Base-by-base conservation (phyloP, 2,329 filamentous ascomycete genomes). In the Fusarium globosum region DNA sequence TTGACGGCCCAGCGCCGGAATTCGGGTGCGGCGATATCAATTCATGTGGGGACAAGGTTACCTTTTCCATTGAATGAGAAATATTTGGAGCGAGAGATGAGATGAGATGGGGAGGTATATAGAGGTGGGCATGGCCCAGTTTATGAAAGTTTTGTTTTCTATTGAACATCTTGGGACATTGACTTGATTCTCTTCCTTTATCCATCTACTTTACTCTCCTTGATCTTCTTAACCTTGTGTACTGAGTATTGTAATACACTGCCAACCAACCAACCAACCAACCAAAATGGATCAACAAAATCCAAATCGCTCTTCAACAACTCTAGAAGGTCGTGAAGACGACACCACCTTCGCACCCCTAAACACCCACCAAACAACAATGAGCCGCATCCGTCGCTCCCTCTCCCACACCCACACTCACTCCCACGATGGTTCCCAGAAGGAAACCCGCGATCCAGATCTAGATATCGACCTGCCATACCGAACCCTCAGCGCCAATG, bases 401-500 rank as follows among this genome's bases (percentile, higher is more conserved):
- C 68, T 77, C 30, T 78, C 78, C 39, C 63, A 65, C 23, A 49
- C 61, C 18, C 61, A 61, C 39, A 64, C 51, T 11, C 51, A 55
- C 15, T 41, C 68, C 48, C 61, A 68, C 38, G 65, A 73, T 36
- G 43, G 61, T 20, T 72, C 75, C 13, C 78, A 41, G 13, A 85
- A 85, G 66, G 83, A 84, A 65, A 55, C 72, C 16, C 77, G 78
- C 48, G 83, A 86, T 69, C 83, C 84, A 13, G 74, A 82, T 33
- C 77, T 85, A 55, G 87, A 88, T 75, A 77, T 87, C 56, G 86
- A 93, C 76, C 86, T 94, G 1, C 92, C 92, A 6, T 90, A 90
- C 77, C 89, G 91, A 72, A 91, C 89, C 21, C 84, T 94, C 35
- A 90, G 84, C 69, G 84, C 86, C 60, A 81, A 83, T 43, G 90